Evolutionary conservation across 2,329 filamentous ascomycete species (phyloP), one percentile per base, ranked within the genome.

Genomic region (Stemphylium beticola): DNA sequence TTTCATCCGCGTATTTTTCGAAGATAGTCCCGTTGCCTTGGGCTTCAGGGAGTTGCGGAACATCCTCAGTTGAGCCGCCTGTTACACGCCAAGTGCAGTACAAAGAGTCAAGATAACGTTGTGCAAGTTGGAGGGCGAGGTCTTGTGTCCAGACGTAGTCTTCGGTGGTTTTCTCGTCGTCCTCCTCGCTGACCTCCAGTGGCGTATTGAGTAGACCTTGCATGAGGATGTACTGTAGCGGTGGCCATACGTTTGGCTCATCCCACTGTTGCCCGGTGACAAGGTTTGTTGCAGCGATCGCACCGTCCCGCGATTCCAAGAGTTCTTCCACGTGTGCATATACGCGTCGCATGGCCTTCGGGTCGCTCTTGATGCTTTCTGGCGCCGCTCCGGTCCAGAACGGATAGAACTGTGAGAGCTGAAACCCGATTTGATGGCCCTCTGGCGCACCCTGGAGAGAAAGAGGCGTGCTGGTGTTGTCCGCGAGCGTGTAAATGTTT

Each of bases 81-180:
- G 87, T 89, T 5, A 84, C 84, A 53, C 82, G 85, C 87, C 87
- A 89, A 0, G 87, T 89, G 76, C 87, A 90, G 68, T 88, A 89
- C 0, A 86, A 81, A 15, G 83, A 86, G 71, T 88, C 86, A 33
- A 89, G 76, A 62, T 89, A 89, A 33, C 87, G 82, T 74, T 89
- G 87, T 2, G 81, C 86, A 5, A 90, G 76, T 4, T 77, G 71
- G 2, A 87, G 77, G 0, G 87, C 84, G 1, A 88, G 77, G 8
- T 78, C 73, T 58, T 85, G 84, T 1, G 85, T 78, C 54, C 78
- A 78, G 24, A 78, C 58, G 66, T 85, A 87, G 9, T 81, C 79
- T 40, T 64, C 50, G 0, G 62, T 58, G 0, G 69, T 65, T 26
- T 67, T 58, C 17, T 66, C 58, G 0, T 82, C 79, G 53, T 87